A percentile compares a stretch with the other conserved stretches of the same genome.
These are phyloP conservation scores for Cucumis variabilis DNA, from an alignment of 331 rosid species.

Conservation along the genomic window DNA sequence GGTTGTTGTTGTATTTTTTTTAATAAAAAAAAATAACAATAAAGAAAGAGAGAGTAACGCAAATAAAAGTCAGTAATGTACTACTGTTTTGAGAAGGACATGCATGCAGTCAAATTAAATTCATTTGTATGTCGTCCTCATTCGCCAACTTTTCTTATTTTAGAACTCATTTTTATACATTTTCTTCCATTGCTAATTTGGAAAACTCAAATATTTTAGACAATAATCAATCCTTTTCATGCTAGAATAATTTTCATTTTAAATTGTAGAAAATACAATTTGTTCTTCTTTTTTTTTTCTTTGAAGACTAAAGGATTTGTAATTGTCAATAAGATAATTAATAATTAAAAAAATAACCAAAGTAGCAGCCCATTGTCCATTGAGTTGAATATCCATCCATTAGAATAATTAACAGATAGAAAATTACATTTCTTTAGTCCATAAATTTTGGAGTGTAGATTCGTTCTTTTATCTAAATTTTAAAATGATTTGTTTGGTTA, in stretches of 20 bases:
- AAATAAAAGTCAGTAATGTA: constrained; percentile 27
- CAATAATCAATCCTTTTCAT: background rate
- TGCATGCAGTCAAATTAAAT: constrained; percentile 24
- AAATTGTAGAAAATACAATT: background rate
- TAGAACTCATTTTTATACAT: background rate
- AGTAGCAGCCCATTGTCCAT: background rate
- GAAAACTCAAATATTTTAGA: background rate
- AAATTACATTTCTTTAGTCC: too few species aligned
- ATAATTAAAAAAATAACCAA: background rate
- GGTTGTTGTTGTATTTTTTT: background rate
- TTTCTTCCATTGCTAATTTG: background rate
- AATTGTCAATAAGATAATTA: background rate
- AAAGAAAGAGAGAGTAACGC: too few species aligned
- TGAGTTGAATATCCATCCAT: background rate
- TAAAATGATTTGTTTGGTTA: too few species aligned
- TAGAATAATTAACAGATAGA: background rate
- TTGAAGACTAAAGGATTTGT: background rate
- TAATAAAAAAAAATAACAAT: background rate
- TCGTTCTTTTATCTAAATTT: too few species aligned
- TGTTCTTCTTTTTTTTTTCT: background rate
- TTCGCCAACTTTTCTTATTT: constrained; percentile 28
- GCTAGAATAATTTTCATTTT: background rate
- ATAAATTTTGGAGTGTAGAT: too few species aligned
- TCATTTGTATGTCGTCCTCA: constrained; percentile 13
- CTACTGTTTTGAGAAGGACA: background rate